Conservation (phyloP, 768 basidiomycete genomes). For the Trametes punicea region DNA sequence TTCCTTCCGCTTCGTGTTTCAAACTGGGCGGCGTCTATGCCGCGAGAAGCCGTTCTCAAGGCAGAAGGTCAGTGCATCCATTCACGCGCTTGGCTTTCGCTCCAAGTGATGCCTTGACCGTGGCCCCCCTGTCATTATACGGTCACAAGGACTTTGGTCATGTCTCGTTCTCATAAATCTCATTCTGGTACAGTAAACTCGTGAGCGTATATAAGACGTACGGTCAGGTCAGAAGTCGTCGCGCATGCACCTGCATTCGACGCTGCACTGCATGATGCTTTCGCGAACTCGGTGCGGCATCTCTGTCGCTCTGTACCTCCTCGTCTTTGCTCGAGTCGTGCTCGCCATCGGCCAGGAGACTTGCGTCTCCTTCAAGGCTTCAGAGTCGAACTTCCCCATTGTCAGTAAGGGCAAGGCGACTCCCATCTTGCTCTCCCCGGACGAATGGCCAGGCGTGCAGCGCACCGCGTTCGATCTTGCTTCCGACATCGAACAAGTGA, state of each 20-base stretch:
- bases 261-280: background rate
- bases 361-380: conserved; percentile 43
- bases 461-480: conserved; percentile 58
- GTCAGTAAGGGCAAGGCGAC: conserved; percentile 44
- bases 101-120: background rate
- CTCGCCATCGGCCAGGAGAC: conserved; percentile 48
- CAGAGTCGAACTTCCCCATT: conserved; percentile 37
- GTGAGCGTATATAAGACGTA: background rate
- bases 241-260: background rate
- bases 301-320: conserved; percentile 13
- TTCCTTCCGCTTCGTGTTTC: background rate
- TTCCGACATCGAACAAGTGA: conserved; percentile 58
- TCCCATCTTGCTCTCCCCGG: conserved; percentile 47
- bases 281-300: background rate
- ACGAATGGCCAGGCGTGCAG: conserved; percentile 66
- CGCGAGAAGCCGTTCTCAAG: background rate
- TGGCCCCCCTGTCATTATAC: background rate
- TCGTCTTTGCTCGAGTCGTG: conserved; percentile 23
- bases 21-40: no score
- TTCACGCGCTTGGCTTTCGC: background rate
- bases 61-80: background rate
- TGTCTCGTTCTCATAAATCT: background rate
- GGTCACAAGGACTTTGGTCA: background rate
- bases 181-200: no score
- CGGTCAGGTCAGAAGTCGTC: background rate